Evolutionary conservation across 352 stramenopile species (phyloP).

Genomic region (Pythium grandisporangium): DNA sequence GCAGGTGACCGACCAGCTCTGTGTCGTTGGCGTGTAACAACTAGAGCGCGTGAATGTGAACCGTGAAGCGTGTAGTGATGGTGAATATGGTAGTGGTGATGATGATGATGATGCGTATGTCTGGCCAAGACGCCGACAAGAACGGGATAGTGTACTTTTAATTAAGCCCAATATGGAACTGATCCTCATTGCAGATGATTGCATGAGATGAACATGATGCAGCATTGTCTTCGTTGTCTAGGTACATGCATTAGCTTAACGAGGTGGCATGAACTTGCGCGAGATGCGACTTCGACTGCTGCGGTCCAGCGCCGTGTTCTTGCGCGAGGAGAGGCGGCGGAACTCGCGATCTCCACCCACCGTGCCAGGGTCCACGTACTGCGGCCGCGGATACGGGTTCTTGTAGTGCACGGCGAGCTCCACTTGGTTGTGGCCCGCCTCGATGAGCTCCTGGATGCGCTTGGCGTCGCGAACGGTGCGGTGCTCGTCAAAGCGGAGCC

Average conservation of each 20-base stretch:
- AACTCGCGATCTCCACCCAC: constrained; percentile 71
- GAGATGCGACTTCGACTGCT: constrained; percentile 30
- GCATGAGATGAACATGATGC: too few relatives aligned
- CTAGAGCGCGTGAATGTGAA: too few relatives aligned
- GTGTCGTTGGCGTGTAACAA: too few relatives aligned
- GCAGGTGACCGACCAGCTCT: constrained; percentile 3
- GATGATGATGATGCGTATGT: too few relatives aligned
- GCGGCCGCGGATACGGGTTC: constrained; percentile 69
- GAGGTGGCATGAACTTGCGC: constrained; percentile 30
- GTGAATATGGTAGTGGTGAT: too few relatives aligned
- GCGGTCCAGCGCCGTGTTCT: constrained; percentile 36
- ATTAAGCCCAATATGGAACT: too few relatives aligned
- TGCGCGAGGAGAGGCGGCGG: constrained; percentile 36
- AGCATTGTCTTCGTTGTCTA: too few relatives aligned
- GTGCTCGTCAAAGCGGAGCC: constrained; percentile 58
- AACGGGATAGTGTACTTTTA: too few relatives aligned
- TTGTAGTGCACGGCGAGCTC: constrained; percentile 79
- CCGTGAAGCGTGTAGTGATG: too few relatives aligned
- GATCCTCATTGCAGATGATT: too few relatives aligned
- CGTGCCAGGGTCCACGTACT: constrained; percentile 72
- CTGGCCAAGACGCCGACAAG: too few relatives aligned
- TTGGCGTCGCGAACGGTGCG: constrained; percentile 17
- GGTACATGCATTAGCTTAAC: constrained; percentile 1
- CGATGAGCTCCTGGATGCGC: constrained; percentile 38
- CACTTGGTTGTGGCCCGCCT: constrained; percentile 55